Conservation (phyloP, 2,329 filamentous ascomycete genomes). For the Verticillium nubilum region DNA sequence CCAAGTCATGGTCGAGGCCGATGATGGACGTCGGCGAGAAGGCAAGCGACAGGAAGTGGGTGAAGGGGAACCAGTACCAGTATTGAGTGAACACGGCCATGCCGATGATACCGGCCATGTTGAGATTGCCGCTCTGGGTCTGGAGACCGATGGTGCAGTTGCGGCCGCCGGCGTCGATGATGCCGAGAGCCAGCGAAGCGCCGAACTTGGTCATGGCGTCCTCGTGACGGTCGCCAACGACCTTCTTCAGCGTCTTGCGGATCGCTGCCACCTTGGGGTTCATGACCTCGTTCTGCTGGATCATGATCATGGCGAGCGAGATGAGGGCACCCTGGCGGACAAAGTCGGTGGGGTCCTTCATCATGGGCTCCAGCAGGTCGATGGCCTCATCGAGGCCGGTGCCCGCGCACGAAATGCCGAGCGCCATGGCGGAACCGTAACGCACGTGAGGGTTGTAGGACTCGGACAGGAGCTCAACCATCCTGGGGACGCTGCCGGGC, state of each 20-base stretch:
- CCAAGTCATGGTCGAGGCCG: conserved; percentile 86
- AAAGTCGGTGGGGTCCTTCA: conserved; percentile 98
- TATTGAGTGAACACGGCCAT: conserved; percentile 99
- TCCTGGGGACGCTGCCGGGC: conserved; percentile 91
- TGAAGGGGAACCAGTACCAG: conserved; percentile 99
- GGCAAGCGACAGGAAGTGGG: conserved; percentile 91
- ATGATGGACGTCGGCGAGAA: conserved; percentile 98
- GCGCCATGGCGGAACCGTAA: conserved; percentile 96
- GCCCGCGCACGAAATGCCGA: conserved; percentile 95
- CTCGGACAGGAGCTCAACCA: conserved; percentile 97
- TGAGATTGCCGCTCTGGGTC: conserved; percentile 95
- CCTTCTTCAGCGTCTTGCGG: conserved; percentile 90
- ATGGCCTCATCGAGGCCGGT: conserved; percentile 95
- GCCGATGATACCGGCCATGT: conserved; percentile 96
- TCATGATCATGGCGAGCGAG: conserved; percentile 92
- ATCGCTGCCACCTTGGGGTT: conserved; percentile 92
- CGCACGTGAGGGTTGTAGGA: conserved; percentile 98
- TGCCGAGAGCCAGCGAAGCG: conserved; percentile 86
- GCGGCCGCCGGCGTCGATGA: conserved; percentile 94
- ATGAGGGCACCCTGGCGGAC: conserved; percentile 95
- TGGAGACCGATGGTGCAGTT: conserved; percentile 98
- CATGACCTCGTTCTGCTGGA: conserved; percentile 99
- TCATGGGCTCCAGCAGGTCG: conserved; percentile 95
- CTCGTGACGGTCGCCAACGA: conserved; percentile 89
- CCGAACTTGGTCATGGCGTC: conserved; percentile 99